Conservation (phyloP, 768 basidiomycete species). For the Jaapia argillacea region DNA sequence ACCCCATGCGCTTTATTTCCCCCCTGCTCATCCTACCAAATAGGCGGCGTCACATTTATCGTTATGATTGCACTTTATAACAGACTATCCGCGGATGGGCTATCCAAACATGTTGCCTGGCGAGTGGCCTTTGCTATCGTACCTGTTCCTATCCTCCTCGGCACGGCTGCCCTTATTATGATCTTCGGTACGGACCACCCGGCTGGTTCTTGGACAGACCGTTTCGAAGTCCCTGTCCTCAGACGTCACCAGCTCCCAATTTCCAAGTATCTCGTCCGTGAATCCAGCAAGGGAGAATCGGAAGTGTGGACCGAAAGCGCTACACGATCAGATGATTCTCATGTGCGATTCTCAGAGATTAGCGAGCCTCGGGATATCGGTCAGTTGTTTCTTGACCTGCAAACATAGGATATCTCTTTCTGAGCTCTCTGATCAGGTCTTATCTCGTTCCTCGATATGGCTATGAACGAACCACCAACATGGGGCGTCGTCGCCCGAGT, state of each 20-base stretch:
- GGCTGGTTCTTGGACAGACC: slow-evolving; percentile 39
- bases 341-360: too few species aligned
- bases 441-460: slow-evolving; percentile 26
- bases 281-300: too few species aligned
- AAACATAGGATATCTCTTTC: too few species aligned
- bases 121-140: slow-evolving; percentile 43
- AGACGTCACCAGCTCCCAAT: too few species aligned
- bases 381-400: too few species aligned
- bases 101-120: slow-evolving; percentile 37
- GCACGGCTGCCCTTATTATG: slow-evolving; percentile 28
- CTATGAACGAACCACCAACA: slow-evolving; percentile 36
- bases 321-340: too few species aligned
- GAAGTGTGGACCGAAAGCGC: too few species aligned
- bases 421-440: too few species aligned
- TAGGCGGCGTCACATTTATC: slow-evolving; percentile 41
- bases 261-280: too few species aligned
- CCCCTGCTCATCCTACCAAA: too few species aligned
- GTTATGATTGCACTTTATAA: slow-evolving; percentile 47
- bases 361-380: too few species aligned
- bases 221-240: slow-evolving; percentile 31
- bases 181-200: slow-evolving; percentile 45
- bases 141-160: slow-evolving; percentile 42
- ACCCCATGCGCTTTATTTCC: neutral
- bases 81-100: slow-evolving; percentile 23
- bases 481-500: slow-evolving; percentile 20